phyloP scores from a whole-genome alignment of 441 rosid genomes.

The Populus hybrid region DNA sequence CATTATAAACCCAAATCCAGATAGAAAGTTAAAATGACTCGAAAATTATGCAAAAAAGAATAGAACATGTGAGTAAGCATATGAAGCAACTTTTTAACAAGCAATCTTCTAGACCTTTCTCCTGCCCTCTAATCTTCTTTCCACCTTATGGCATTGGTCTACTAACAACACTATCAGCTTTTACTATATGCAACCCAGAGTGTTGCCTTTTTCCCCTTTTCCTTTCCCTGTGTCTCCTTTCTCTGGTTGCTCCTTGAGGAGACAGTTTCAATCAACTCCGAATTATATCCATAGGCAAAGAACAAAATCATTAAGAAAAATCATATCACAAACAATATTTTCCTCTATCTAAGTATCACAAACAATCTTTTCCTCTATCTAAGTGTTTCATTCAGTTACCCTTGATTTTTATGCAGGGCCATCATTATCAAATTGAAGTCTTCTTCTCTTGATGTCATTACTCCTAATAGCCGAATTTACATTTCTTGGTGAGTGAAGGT shows the following conservation, averaged over 20 bases:
- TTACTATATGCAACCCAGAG: constrained; percentile 20
- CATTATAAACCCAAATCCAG: constrained; percentile 26
- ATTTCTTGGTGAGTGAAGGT: constrained; percentile 3
- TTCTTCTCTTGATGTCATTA: constrained; percentile 36
- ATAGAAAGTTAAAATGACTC: constrained; percentile 17
- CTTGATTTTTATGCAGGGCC: constrained; percentile 23
- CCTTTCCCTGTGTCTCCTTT: constrained; percentile 9
- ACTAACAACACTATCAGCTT: constrained; percentile 17
- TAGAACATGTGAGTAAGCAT: constrained; percentile 15
- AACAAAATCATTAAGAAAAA: constrained; percentile 7
- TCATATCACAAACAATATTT: background rate
- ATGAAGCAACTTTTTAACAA: constrained; percentile 15
- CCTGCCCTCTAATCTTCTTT: constrained; percentile 10
- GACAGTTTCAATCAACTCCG: constrained; percentile 19
- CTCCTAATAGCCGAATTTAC: constrained; percentile 16
- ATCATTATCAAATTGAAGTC: constrained; percentile 28
- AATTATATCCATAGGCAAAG: background rate
- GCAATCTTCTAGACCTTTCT: constrained; percentile 25
- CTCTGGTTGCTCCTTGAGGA: constrained; percentile 6
- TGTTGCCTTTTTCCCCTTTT: constrained; percentile 15
- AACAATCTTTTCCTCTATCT: background rate
- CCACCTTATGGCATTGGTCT: constrained; percentile 13
- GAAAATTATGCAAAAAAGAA: constrained; percentile 1
- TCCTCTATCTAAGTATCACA: constrained; percentile 7
- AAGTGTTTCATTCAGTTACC: constrained; percentile 21